phyloP scores from a whole-genome alignment of 108 stramenopile species.

The Cyclostephanos tholiformis region DNA sequence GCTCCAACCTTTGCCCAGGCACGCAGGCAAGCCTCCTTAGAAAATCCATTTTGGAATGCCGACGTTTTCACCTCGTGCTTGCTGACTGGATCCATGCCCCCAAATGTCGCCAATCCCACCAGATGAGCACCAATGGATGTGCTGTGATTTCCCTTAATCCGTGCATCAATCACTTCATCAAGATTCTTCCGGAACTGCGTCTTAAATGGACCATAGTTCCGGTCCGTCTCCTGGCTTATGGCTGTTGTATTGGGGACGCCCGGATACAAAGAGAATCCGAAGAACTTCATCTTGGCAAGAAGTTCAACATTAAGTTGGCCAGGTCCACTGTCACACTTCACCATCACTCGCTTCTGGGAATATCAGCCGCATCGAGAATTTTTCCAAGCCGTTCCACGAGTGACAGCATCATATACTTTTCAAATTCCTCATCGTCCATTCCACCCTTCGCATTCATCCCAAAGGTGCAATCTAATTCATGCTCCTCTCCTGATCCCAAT shows the following conservation, averaged over 20 bases:
- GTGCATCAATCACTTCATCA: background rate
- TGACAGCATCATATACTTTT: conserved; percentile 6
- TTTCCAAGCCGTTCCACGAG: background rate
- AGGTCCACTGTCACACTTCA: conserved; percentile 19
- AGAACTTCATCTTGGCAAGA: conserved; percentile 3
- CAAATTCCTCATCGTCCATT: conserved; percentile 20
- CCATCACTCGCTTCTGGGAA: conserved; percentile 5
- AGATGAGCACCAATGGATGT: conserved; percentile 4
- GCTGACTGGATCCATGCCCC: background rate
- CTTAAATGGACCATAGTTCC: conserved; percentile 31
- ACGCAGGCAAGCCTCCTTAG: background rate
- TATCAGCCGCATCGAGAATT: conserved; percentile 10
- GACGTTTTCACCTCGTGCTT: background rate
- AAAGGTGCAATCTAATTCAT: background rate
- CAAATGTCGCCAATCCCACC: conserved; percentile 11
- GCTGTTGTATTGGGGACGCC: conserved; percentile 27
- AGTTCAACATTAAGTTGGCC: conserved; percentile 19
- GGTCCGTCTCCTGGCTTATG: conserved; percentile 26
- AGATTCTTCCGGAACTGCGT: conserved; percentile 17
- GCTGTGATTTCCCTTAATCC: background rate
- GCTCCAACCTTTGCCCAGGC: background rate
- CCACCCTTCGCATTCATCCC: conserved; percentile 23
- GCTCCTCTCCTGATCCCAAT: conserved; percentile 1
- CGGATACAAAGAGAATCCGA: conserved; percentile 17
- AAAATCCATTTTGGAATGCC: background rate